Evolutionary conservation across 169 alveolate species (phyloP).

Genomic region (Cryptosporidium tyzzeri): DNA sequence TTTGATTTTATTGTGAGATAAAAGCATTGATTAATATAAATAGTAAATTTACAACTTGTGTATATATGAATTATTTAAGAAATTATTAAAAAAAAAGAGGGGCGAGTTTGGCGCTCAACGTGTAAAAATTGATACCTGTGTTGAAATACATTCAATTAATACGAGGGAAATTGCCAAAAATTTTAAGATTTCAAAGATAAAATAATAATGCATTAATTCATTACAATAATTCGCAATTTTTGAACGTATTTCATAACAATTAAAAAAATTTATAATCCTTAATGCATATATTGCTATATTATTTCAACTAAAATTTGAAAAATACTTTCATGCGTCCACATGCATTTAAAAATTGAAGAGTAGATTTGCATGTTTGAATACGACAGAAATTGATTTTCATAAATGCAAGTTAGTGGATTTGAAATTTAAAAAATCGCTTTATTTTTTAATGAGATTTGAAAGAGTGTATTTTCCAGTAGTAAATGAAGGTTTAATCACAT

Average conservation of each 20-base stretch:
- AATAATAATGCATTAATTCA: too few species aligned
- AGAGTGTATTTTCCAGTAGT: conserved; percentile 66
- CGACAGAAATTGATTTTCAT: background rate
- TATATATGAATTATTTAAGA: too few species aligned
- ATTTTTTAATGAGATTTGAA: conserved; percentile 44
- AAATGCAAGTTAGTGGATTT: too few species aligned
- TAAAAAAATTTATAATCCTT: background rate
- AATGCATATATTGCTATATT: background rate
- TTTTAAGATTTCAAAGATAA: too few species aligned
- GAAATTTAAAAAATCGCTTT: background rate
- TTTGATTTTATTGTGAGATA: background rate
- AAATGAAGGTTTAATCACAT: background rate
- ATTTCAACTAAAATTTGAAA: background rate
- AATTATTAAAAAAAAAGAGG: background rate
- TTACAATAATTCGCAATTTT: background rate
- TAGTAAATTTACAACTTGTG: background rate
- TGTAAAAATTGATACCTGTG: background rate
- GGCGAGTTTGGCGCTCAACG: conserved; percentile 1
- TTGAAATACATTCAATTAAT: too few species aligned
- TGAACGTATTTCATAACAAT: background rate
- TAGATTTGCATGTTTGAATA: background rate
- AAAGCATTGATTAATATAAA: too few species aligned
- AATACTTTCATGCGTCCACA: background rate
- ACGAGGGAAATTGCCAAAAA: background rate
- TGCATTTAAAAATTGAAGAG: background rate